Evolutionary conservation across 1,139 yeast species (phyloP).

Genomic region (Suhomyces panamericanus): DNA sequence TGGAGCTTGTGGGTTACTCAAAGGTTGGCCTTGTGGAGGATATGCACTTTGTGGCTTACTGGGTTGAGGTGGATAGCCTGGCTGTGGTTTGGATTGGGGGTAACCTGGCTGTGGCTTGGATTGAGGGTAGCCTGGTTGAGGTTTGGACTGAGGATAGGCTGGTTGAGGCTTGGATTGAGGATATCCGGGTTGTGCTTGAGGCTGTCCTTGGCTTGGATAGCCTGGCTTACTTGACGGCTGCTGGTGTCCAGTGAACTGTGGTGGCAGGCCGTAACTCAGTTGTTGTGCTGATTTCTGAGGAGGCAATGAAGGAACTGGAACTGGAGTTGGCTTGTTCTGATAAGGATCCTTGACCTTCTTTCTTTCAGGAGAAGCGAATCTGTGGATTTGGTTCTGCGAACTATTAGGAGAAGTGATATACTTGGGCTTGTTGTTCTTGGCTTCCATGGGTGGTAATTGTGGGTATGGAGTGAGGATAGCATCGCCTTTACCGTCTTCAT

Average conservation of each 20-base stretch:
- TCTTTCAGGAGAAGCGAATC: slow-evolving; percentile 15
- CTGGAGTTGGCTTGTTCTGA: slow-evolving; percentile 3
- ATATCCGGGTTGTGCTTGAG: not conserved
- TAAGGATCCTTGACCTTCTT: not conserved
- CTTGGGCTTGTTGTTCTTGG: slow-evolving; percentile 27
- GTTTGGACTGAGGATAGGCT: not conserved
- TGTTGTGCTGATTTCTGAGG: slow-evolving; percentile 5
- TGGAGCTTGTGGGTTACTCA: slow-evolving; percentile 2
- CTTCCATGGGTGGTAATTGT: slow-evolving; percentile 16
- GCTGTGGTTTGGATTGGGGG: slow-evolving; percentile 1
- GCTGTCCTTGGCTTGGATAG: slow-evolving; percentile 4
- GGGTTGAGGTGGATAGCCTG: slow-evolving; percentile 3
- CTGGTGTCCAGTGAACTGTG: slow-evolving; percentile 3
- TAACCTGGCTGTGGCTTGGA: not conserved
- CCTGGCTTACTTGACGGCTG: not conserved
- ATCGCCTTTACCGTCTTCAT: slow-evolving; percentile 10
- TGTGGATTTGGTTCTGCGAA: slow-evolving; percentile 31
- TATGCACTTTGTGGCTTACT: not conserved
- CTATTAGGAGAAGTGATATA: slow-evolving; percentile 39
- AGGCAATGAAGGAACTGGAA: slow-evolving; percentile 11
- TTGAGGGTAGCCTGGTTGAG: not conserved
- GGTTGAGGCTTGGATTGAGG: slow-evolving; percentile 6
- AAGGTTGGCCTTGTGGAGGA: not conserved
- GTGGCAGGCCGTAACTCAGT: not conserved
- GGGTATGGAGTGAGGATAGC: slow-evolving; percentile 12